A percentile compares a stretch with the other conserved stretches of the same genome.
Conservation (phyloP, 345 rosid genomes). For the Gossypium arboreum region DNA sequence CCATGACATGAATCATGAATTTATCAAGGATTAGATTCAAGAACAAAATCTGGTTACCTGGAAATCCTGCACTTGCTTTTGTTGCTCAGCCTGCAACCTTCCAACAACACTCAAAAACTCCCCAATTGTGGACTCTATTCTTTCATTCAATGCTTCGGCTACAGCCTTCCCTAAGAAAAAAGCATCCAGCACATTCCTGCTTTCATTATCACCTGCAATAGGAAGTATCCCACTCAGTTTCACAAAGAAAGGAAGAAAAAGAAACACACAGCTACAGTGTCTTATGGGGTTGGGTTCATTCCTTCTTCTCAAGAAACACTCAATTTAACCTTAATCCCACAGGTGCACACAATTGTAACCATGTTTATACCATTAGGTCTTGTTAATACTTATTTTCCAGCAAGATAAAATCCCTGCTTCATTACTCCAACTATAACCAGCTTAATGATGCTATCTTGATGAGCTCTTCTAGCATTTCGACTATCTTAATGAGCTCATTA, state of each 20-base stretch:
- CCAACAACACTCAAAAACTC: slow-evolving; percentile 72
- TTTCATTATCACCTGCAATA: slow-evolving; percentile 61
- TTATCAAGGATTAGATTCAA: neutral
- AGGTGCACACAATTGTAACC: too few species aligned
- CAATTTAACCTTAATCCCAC: too few species aligned
- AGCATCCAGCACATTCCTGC: slow-evolving; percentile 67
- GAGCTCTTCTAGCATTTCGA: neutral
- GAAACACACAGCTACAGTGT: neutral
- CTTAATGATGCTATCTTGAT: neutral
- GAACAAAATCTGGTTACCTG: slow-evolving; percentile 45
- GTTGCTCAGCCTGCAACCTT: slow-evolving; percentile 86
- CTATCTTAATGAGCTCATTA: neutral
- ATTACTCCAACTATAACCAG: neutral
- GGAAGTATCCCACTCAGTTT: slow-evolving; percentile 9
- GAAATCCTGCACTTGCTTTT: slow-evolving; percentile 79
- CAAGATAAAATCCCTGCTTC: neutral
- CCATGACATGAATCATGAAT: neutral
- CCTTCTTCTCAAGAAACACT: too few species aligned
- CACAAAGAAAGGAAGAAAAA: neutral
- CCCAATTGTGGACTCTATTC: slow-evolving; percentile 74
- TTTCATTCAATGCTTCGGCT: slow-evolving; percentile 81
- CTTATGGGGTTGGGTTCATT: neutral
- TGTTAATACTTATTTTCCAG: neutral
- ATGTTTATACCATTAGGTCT: too few species aligned
- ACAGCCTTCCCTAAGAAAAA: slow-evolving; percentile 94